phyloP scores from a whole-genome alignment of 108 stramenopile species.

The Nitzschia inconspicua region DNA sequence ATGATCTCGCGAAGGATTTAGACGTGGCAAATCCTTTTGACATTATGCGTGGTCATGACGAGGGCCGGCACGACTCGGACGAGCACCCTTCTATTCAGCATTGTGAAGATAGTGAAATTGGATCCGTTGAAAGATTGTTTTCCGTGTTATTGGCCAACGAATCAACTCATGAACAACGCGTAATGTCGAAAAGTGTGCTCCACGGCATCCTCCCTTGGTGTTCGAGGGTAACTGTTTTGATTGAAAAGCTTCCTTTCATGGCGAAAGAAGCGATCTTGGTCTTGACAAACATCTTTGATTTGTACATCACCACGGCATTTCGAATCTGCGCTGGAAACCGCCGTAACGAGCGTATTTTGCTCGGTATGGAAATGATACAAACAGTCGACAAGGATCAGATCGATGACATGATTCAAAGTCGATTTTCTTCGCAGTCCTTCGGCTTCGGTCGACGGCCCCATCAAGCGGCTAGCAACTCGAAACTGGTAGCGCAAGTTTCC shows the following conservation, averaged over 20 bases:
- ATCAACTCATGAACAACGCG: no score
- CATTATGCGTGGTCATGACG: not conserved
- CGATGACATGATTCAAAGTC: not conserved
- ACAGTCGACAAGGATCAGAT: no score
- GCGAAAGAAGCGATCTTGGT: slow-evolving; percentile 42
- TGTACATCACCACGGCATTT: slow-evolving; percentile 78
- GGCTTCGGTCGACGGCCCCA: slow-evolving; percentile 1
- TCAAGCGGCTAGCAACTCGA: not conserved
- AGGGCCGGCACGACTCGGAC: no score
- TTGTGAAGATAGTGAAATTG: no score
- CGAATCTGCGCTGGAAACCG: slow-evolving; percentile 60
- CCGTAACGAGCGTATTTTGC: slow-evolving; percentile 55
- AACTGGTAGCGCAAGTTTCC: slow-evolving; percentile 4
- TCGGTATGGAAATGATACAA: slow-evolving; percentile 50
- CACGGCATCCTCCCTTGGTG: slow-evolving; percentile 57
- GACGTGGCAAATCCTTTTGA: no score
- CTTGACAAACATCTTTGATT: slow-evolving; percentile 57
- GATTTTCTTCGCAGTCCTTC: not conserved
- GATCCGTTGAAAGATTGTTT: no score
- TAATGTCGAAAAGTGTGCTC: slow-evolving; percentile 9
- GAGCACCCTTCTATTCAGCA: no score
- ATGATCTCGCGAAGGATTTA: no score
- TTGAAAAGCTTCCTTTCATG: slow-evolving; percentile 53
- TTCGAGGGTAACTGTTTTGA: slow-evolving; percentile 37
- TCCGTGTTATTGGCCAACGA: no score